A percentile compares a stretch with the other conserved stretches of the same genome.
These are phyloP conservation scores for Podila epigama DNA, from an alignment of 192 early-diverging fungal species.

Conservation along the genomic window DNA sequence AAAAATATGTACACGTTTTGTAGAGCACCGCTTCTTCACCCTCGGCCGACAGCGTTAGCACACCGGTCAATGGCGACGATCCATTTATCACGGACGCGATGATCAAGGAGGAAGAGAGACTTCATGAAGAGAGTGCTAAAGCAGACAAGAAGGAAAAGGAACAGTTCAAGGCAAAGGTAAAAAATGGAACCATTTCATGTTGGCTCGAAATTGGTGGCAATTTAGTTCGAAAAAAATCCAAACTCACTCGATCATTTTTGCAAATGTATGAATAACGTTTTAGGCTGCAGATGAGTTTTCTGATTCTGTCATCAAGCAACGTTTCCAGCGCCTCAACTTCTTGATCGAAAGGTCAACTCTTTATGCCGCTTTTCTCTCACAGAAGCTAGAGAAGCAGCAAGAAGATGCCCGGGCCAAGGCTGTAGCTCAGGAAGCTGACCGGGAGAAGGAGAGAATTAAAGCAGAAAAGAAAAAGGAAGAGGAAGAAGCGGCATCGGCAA, in stretches of 20 bases:
- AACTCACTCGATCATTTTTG: neutral
- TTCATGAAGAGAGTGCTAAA: slow-evolving; percentile 44
- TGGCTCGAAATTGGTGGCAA: slow-evolving; percentile 41
- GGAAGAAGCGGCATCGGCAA: slow-evolving; percentile 10
- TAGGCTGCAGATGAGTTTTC: slow-evolving; percentile 74
- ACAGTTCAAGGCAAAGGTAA: slow-evolving; percentile 54
- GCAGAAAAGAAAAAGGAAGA: slow-evolving; percentile 20
- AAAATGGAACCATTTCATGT: neutral
- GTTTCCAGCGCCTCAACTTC: slow-evolving; percentile 78
- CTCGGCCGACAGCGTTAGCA: neutral
- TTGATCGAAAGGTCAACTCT: slow-evolving; percentile 84
- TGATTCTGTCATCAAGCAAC: slow-evolving; percentile 62
- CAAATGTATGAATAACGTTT: too few species aligned
- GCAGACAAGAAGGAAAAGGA: slow-evolving; percentile 58
- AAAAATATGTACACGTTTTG: too few species aligned
- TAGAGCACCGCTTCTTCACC: neutral
- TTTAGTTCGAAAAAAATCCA: neutral
- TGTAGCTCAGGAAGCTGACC: slow-evolving; percentile 25
- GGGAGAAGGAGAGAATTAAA: slow-evolving; percentile 2
- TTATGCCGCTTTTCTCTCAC: slow-evolving; percentile 78
- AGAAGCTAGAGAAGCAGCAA: slow-evolving; percentile 80
- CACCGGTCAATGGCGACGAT: slow-evolving; percentile 5
- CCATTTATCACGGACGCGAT: slow-evolving; percentile 51
- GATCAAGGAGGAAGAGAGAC: slow-evolving; percentile 52
- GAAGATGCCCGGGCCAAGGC: slow-evolving; percentile 66